A percentile compares a stretch with the other conserved stretches of the same genome.
Evolutionary conservation across 139 green algal species (phyloP).

Genomic region (Protoeuglena noctilucae): DNA sequence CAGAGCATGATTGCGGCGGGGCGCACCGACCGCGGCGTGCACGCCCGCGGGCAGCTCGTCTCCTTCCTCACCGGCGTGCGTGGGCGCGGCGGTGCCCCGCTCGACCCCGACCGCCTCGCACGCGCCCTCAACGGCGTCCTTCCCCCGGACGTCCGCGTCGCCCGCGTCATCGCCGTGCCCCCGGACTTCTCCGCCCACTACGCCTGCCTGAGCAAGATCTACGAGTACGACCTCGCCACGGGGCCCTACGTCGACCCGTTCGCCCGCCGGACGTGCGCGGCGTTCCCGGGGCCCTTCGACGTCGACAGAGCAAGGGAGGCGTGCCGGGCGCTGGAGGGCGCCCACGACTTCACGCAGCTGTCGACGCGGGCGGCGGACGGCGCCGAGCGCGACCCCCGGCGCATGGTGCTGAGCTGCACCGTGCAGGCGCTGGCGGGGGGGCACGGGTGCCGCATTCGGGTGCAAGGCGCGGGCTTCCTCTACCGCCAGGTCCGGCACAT

Average conservation of each 20-base stretch:
- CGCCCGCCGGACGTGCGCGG: conserved; percentile 14
- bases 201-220: conserved; percentile 24
- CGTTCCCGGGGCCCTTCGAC: not conserved
- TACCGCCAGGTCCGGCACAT: conserved; percentile 73
- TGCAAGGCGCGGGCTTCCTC: conserved; percentile 56
- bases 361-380: conserved; percentile 20
- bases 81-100: too few relatives aligned
- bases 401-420: conserved; percentile 34
- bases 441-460: conserved; percentile 18
- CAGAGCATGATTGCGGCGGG: conserved; percentile 41
- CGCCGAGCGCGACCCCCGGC: too few relatives aligned
- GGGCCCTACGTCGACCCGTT: conserved; percentile 21
- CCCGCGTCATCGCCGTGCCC: conserved; percentile 18
- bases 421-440: conserved; percentile 18
- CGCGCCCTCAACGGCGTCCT: conserved; percentile 34
- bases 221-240: conserved; percentile 38
- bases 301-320: not conserved
- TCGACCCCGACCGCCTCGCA: too few relatives aligned
- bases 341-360: conserved; percentile 55
- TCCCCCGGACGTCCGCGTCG: conserved; percentile 32
- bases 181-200: conserved; percentile 49
- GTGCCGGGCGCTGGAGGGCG: conserved; percentile 25
- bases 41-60: conserved; percentile 52
- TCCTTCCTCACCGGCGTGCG: too few relatives aligned
- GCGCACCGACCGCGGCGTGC: conserved; percentile 64